phyloP scores from a whole-genome alignment of 2,329 filamentous ascomycete species.

The Aschersonia sp. region DNA sequence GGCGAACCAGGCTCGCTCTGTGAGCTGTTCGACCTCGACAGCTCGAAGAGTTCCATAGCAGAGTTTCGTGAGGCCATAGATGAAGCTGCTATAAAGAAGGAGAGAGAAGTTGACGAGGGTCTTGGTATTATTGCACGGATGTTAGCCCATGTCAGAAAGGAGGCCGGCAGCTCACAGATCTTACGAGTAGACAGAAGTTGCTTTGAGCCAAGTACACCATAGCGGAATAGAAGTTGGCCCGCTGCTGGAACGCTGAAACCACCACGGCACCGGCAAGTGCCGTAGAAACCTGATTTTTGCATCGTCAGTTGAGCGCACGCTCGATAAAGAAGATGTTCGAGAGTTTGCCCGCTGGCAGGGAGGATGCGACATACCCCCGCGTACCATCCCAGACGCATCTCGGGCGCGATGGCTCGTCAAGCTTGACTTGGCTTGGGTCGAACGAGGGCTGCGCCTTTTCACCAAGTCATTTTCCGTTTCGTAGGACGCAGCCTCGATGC shows the following conservation, averaged over 20 bases:
- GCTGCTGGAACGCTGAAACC: slow-evolving; percentile 82
- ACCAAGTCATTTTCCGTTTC: background rate
- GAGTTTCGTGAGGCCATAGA: slow-evolving; percentile 78
- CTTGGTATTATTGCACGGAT: slow-evolving; percentile 25
- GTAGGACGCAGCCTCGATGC: background rate
- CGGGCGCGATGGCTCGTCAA: slow-evolving; percentile 15
- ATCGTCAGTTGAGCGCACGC: background rate
- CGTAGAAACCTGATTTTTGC: slow-evolving; percentile 51
- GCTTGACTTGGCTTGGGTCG: background rate
- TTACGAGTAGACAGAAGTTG: slow-evolving; percentile 83
- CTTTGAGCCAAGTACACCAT: slow-evolving; percentile 95
- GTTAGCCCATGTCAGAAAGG: background rate
- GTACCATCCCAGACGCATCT: slow-evolving; percentile 46
- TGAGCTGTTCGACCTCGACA: slow-evolving; percentile 92
- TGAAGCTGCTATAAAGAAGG: slow-evolving; percentile 62
- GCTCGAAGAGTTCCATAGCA: slow-evolving; percentile 84
- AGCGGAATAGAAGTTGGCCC: slow-evolving; percentile 96
- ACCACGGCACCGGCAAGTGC: slow-evolving; percentile 74
- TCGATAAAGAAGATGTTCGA: background rate
- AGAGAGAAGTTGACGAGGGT: slow-evolving; percentile 86
- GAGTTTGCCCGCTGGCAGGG: background rate
- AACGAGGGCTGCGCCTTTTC: background rate
- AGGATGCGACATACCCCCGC: slow-evolving; percentile 33
- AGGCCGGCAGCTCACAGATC: slow-evolving; percentile 11
- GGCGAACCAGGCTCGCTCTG: slow-evolving; percentile 96